Base-by-base conservation (phyloP, 441 rosid species). In the Francoa sonchifolia region DNA sequence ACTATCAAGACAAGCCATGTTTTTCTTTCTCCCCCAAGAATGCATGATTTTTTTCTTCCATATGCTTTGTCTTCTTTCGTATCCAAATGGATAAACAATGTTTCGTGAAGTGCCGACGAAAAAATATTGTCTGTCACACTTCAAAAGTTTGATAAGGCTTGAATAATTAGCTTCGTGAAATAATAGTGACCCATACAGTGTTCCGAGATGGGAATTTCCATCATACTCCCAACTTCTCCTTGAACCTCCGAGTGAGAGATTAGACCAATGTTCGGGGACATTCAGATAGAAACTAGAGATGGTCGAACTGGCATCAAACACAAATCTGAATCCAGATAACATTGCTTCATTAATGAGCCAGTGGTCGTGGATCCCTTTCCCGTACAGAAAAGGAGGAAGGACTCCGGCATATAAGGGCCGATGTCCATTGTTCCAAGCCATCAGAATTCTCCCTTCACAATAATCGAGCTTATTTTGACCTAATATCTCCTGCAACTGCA, bases 301-400 rank as follows among this genome's bases (percentile, higher is more conserved):
- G 44, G 78, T 42, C 53, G 66, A 57, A 55, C 90, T 80, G 20
- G 96, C 93, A 58, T 90, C 95, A 47, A 82, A 74, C 47, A 79
- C 86, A 49, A 80, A 62, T 68, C 96, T 78, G 28, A 59, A 38
- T 43, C 68, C 67, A 62, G 83, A 69, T 16, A 65, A 73, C 28
- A 73, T 45, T 8, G 74, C 88, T 52, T 86, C 99, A 38, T 62
- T 78, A 40, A 86, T 46, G 55, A 82, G 48, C 96, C 94, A 86
- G 28, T 54, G 72, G 29, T 64, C 69, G 45, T 80, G 68, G 49
- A 69, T 67, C 42, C 88, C 90, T 50, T 74, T 78, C 45, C 76
- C 79, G 36, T 58, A 79, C 54, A 90, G 57, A 59, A 90, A 90
- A 33, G 95, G 94, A 27, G 99, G 99, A 54, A 82, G 69, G 5